phyloP scores from a whole-genome alignment of 1,284 basidiomycete species.

The Moniliophthora roreri region DNA sequence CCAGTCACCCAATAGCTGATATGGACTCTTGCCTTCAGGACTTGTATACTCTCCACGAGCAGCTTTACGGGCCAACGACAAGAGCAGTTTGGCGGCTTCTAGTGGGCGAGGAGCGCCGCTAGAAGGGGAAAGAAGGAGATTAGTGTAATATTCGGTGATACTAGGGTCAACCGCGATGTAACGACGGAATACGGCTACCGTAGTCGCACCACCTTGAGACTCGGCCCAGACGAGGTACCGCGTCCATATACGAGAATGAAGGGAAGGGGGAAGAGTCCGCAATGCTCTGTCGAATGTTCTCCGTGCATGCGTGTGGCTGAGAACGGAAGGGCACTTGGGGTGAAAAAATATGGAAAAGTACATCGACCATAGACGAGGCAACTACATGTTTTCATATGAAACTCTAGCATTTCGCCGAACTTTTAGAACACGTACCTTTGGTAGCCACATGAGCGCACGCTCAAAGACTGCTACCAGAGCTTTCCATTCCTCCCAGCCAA shows the following conservation, averaged over 20 bases:
- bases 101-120: conserved; percentile 78
- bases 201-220: conserved; percentile 79
- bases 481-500: conserved; percentile 97
- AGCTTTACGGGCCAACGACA: conserved; percentile 84
- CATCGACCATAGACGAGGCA: conserved; percentile 93
- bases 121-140: conserved; percentile 68
- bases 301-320: conserved; percentile 90
- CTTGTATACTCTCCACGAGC: conserved; percentile 82
- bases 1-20: conserved; percentile 92
- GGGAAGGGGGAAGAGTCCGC: conserved; percentile 89
- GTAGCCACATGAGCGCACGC: conserved; percentile 91
- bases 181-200: conserved; percentile 86
- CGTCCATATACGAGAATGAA: conserved; percentile 95
- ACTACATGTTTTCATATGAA: conserved; percentile 39
- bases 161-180: conserved; percentile 87
- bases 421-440: conserved; percentile 59
- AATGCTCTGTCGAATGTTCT: conserved; percentile 94
- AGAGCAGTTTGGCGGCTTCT: conserved; percentile 90
- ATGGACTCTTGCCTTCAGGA: conserved; percentile 93
- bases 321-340: conserved; percentile 81
- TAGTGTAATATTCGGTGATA: conserved; percentile 84
- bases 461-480: conserved; percentile 87
- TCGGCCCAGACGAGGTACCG: conserved; percentile 96
- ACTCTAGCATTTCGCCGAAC: conserved; percentile 11
- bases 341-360: conserved; percentile 92